Base-by-base conservation (phyloP, 495 filamentous ascomycete species). In the Chaetomium fimeti region DNA sequence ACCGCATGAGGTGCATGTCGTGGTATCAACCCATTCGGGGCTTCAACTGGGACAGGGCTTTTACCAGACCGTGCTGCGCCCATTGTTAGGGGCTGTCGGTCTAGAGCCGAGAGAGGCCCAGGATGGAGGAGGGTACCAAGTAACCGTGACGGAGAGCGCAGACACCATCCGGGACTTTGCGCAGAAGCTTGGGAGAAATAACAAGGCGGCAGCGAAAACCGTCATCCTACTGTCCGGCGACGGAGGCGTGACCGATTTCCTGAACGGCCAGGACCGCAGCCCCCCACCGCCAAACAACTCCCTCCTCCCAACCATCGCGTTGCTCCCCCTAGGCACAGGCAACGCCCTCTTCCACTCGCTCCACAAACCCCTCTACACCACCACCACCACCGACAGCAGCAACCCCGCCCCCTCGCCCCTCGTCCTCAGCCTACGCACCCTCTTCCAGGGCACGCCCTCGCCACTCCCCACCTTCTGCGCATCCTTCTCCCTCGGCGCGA, bases 221-320 rank as follows among this genome's bases (percentile, higher is more conserved):
- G 76, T 96, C 22, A 71, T 97, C 32, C 80, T 97, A 9, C 81
- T 98, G 0, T 90, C 89, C 36, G 93, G 93, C 3, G 93, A 98
- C 74, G 93, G 93, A 4, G 93, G 90, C 2, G 68, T 95, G 0
- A 78, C 89, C 8, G 92, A 98, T 65, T 75, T 91, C 0, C 71
- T 97, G 61, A 96, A 97, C 71, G 75, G 74, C n/a, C 62, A 70
- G 13, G 71, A 69, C 54, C 58, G 60, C 45, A 38, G 47, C 20
- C 6, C 16, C 27, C 57, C 13, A 18, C 12, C 25, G 40, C 59
- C 12, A 53, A 22, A n/a, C 64, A n/a, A 69, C 68, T 1, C 90
- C 43, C 18, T 47, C 43, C 40, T 49, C 12, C 48, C 90, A 0
- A 79, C 77, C 3, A 77, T 97, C 63, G 81, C 80, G 9, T 71